Evolutionary conservation across 176 grass and related monocot genomes (phyloP).

Genomic region (Hordeum marinum): DNA sequence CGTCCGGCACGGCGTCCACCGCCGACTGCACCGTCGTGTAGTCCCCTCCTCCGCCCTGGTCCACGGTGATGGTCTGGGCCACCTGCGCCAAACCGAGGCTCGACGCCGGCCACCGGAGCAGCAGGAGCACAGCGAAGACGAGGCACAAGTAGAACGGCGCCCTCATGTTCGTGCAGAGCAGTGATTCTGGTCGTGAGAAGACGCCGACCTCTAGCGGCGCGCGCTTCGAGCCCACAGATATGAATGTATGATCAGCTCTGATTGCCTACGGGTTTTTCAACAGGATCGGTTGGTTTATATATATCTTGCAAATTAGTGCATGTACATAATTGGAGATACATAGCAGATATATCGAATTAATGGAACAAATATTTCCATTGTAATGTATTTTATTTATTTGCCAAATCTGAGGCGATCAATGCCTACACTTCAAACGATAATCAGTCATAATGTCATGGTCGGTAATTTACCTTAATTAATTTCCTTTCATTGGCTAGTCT

Average conservation of each 20-base stretch:
- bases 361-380: neutral
- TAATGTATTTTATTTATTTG: no score
- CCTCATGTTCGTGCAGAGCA: neutral
- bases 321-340: neutral
- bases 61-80: constrained; percentile 27
- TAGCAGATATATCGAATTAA: neutral
- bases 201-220: no score
- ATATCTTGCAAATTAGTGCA: no score
- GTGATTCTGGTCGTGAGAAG: neutral
- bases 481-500: neutral
- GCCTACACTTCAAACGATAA: no score
- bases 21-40: constrained; percentile 51
- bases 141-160: neutral
- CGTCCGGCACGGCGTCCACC: constrained; percentile 40
- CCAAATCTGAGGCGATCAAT: no score
- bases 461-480: neutral
- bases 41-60: constrained; percentile 6
- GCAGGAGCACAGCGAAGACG: neutral
- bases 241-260: neutral
- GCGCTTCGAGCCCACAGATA: neutral
- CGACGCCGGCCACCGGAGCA: neutral
- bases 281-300: neutral
- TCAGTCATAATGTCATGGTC: neutral
- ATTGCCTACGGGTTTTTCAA: neutral
- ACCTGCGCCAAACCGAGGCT: neutral